Conservation (phyloP, 1,139 yeast species). For the Eremothecium cymbalariae region DNA sequence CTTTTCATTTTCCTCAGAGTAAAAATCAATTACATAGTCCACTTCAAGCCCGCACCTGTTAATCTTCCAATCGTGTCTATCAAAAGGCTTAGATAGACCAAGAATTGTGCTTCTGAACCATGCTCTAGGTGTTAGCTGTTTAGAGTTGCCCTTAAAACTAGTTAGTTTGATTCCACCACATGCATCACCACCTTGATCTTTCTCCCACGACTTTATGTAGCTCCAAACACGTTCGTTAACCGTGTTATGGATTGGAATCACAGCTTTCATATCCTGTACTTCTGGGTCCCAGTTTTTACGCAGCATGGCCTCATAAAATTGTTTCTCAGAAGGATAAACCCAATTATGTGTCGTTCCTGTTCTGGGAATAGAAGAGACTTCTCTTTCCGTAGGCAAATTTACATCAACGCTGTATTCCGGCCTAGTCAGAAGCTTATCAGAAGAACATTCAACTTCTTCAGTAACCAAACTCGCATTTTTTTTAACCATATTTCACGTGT, state of each 20-base stretch:
- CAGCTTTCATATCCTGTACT: constrained; percentile 75
- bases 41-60: constrained; percentile 76
- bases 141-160: constrained; percentile 82
- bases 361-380: constrained; percentile 77
- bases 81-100: constrained; percentile 77
- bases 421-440: constrained; percentile 33
- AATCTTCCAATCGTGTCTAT: constrained; percentile 94
- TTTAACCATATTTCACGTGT: constrained; percentile 44
- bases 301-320: constrained; percentile 88
- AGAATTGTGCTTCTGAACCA: constrained; percentile 53
- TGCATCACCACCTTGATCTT: constrained; percentile 46
- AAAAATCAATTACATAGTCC: constrained; percentile 91
- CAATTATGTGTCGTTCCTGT: constrained; percentile 60
- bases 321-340: constrained; percentile 94
- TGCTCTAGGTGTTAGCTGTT: constrained; percentile 82
- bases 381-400: constrained; percentile 57
- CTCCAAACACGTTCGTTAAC: constrained; percentile 93
- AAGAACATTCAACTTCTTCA: constrained; percentile 40
- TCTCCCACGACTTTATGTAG: constrained; percentile 80
- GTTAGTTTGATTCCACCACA: constrained; percentile 86
- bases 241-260: constrained; percentile 89
- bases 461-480: constrained; percentile 30
- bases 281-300: constrained; percentile 84
- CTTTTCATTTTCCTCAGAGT: constrained; percentile 46
- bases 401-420: constrained; percentile 33